These are phyloP conservation scores for Boletus coccyginus DNA, from an alignment of 768 basidiomycete genomes.

Conservation along the genomic window DNA sequence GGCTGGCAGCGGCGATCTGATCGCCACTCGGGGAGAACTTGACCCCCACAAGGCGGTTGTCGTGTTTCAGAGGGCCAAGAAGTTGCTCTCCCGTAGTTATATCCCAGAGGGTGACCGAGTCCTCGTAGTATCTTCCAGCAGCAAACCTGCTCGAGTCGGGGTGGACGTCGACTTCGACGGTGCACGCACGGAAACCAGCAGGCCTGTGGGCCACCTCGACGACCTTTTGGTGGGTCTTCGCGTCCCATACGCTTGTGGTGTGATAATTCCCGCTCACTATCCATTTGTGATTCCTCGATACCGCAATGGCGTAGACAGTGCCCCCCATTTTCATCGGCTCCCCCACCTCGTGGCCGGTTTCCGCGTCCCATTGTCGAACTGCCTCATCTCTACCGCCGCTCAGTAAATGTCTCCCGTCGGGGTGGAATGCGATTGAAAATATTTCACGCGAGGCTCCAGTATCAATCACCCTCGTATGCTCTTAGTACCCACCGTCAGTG, in stretches of 20 bases:
- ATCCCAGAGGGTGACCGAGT: background rate
- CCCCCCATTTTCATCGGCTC: background rate
- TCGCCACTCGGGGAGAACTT: background rate
- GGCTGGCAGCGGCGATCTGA: background rate
- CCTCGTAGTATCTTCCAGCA: background rate
- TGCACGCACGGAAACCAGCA: background rate
- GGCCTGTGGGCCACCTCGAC: background rate
- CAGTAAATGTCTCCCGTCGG: background rate
- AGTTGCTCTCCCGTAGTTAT: background rate
- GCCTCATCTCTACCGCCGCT: background rate
- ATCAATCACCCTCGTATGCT: background rate
- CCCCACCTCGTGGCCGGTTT: background rate
- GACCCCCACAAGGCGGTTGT: background rate
- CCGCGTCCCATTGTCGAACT: background rate
- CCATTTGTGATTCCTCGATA: background rate
- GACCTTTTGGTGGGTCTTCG: background rate
- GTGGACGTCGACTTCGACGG: background rate
- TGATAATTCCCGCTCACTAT: background rate
- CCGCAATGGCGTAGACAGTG: background rate
- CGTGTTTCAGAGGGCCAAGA: background rate
- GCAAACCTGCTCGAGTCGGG: background rate
- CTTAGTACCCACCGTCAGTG: background rate
- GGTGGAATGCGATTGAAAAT: background rate
- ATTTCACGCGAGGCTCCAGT: background rate
- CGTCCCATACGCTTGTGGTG: background rate